Evolutionary conservation across 257 asterid genomes (phyloP).

Genomic region (Petunia axillaris): DNA sequence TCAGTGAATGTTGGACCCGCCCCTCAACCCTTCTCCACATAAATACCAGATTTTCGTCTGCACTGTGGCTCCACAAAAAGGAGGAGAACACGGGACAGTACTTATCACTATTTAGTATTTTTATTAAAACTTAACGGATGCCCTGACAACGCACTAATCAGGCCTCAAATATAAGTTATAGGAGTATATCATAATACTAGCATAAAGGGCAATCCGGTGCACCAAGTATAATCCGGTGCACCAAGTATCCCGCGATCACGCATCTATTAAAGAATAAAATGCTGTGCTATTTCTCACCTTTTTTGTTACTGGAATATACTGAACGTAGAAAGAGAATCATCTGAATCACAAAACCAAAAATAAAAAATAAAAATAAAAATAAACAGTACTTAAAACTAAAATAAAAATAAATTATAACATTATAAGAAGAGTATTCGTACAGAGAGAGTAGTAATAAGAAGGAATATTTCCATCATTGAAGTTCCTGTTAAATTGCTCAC

Average conservation of each 20-base stretch:
- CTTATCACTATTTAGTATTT: background rate
- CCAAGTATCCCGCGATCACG: too few relatives aligned
- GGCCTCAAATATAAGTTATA: too few relatives aligned
- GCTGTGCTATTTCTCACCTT: constrained; percentile 39
- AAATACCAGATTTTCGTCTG: too few relatives aligned
- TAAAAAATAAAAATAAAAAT: background rate
- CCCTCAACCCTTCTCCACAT: too few relatives aligned
- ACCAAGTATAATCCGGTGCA: too few relatives aligned
- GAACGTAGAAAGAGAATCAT: constrained; percentile 57
- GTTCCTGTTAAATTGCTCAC: constrained; percentile 85
- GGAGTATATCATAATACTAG: background rate
- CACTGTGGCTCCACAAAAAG: too few relatives aligned
- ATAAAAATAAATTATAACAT: background rate
- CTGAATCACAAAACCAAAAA: constrained; percentile 40
- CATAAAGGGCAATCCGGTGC: too few relatives aligned
- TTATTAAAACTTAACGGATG: background rate
- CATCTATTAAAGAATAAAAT: background rate
- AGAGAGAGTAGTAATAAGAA: constrained; percentile 50
- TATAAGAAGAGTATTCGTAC: constrained; percentile 30
- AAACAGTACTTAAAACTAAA: background rate
- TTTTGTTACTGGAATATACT: constrained; percentile 40
- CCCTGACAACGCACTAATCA: background rate
- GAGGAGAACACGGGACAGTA: background rate
- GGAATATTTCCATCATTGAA: constrained; percentile 63
- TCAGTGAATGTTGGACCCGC: too few relatives aligned